Percentiles rank a stretch among this genome's conserved stretches.
phyloP scores from a whole-genome alignment of 176 grass and related monocot species.

The Typha latifolia region DNA sequence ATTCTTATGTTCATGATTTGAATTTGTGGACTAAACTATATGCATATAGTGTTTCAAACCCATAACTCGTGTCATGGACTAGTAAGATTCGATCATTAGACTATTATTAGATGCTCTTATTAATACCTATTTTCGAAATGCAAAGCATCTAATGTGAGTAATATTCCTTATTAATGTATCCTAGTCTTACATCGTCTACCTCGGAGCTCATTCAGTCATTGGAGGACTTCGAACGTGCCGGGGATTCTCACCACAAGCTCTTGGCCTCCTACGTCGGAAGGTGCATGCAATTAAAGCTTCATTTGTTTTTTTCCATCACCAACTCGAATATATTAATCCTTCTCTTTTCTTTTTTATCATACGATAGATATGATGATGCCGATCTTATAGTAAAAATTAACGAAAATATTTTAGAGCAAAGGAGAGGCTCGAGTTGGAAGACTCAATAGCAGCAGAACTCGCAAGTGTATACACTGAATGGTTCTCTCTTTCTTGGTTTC shows the following conservation, averaged over 20 bases:
- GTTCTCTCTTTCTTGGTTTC: too few species aligned
- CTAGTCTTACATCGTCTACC: neutral
- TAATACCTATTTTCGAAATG: too few species aligned
- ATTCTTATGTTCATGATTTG: too few species aligned
- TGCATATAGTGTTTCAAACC: too few species aligned
- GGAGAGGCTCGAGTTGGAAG: constrained; percentile 42
- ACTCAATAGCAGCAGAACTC: neutral
- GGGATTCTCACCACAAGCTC: neutral
- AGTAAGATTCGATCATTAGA: too few species aligned
- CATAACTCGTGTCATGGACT: too few species aligned
- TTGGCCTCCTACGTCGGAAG: neutral
- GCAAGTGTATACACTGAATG: neutral
- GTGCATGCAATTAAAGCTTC: neutral
- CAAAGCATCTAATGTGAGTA: too few species aligned
- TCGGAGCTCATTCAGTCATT: neutral
- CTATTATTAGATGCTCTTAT: too few species aligned
- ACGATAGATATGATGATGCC: neutral
- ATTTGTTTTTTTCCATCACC: neutral
- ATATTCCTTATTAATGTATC: neutral
- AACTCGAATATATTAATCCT: neutral
- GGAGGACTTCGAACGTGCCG: neutral
- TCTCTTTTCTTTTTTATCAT: neutral
- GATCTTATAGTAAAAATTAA: neutral
- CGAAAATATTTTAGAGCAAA: constrained; percentile 13
- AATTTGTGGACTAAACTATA: too few species aligned